phyloP scores from a whole-genome alignment of 176 grass and related monocot genomes.

The Puya raimondii region DNA sequence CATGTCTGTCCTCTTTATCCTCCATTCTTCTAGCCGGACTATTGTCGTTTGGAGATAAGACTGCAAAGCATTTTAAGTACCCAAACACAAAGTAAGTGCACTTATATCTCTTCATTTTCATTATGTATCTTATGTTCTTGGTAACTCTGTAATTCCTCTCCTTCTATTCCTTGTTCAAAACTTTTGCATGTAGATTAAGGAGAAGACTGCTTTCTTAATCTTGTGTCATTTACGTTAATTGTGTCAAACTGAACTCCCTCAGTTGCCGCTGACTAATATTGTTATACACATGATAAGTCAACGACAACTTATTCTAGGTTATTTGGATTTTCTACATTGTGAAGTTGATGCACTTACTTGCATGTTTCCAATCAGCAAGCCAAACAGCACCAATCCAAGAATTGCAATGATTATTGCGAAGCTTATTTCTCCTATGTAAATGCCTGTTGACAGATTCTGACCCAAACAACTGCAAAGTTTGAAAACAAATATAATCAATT shows the following conservation, averaged over 20 bases:
- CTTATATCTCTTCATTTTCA: not conserved
- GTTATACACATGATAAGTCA: no score
- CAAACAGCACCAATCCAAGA: slow-evolving; percentile 80
- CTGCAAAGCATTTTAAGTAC: slow-evolving; percentile 14
- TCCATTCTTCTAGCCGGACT: slow-evolving; percentile 87
- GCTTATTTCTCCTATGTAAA: slow-evolving; percentile 52
- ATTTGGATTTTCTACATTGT: slow-evolving; percentile 2
- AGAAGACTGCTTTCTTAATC: no score
- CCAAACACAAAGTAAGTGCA: not conserved
- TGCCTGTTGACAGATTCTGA: slow-evolving; percentile 76
- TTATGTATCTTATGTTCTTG: not conserved
- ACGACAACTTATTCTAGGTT: not conserved
- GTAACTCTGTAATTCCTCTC: not conserved
- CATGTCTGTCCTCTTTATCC: slow-evolving; percentile 71
- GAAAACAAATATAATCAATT: not conserved
- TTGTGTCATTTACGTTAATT: no score
- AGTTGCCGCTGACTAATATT: no score
- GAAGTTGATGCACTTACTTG: slow-evolving; percentile 46
- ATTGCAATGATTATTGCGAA: slow-evolving; percentile 76
- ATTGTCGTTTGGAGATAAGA: slow-evolving; percentile 87
- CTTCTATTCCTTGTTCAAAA: not conserved
- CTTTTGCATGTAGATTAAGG: not conserved
- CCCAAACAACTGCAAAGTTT: slow-evolving; percentile 54
- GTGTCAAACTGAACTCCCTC: no score
- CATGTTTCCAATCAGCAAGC: slow-evolving; percentile 95